Base-by-base conservation (phyloP, 495 filamentous ascomycete genomes). In the Wilcoxina mikolae region DNA sequence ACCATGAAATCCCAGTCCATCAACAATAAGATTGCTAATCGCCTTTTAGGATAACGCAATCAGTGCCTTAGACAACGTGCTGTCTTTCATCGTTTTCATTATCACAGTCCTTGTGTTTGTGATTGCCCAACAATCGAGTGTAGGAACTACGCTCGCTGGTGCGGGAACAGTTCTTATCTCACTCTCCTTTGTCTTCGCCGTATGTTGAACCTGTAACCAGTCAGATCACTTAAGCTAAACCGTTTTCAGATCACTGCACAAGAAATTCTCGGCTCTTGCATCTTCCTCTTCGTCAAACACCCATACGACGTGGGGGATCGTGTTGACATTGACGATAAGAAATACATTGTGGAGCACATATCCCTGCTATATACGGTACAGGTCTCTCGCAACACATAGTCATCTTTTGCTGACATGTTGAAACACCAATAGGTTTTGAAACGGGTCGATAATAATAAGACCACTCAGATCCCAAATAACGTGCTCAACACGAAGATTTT, bases 221-320 rank as follows among this genome's bases (percentile, higher is more conserved):
- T n/a, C n/a, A n/a, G n/a, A n/a, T n/a, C n/a, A n/a, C n/a, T n/a
- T n/a, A n/a, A n/a, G n/a, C n/a, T n/a, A n/a, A n/a, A n/a, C n/a
- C n/a, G n/a, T n/a, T n/a, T n/a, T n/a, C n/a, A n/a, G 17, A 79
- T 80, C 56, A 96, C 88, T 3, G 81, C 83, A 0, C 90, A 96
- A 68, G 91, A 98, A 69, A 81, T 98, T 51, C 76, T 96, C 11
- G 90, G 88, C 44, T 93, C 86, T 17, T 95, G 90, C 71, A 93
- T 98, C 67, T 98, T 98, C 72, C 74, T 98, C 4, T 96, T 98
- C 65, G 85, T 95, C 74, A 98, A 98, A 70, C 91, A 65, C 50
- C 62, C 82, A 0, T 86, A 77, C 67, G 91, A 98, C 66, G 86
- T 95, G 23, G 87, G 91, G 38, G 91, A 98, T 65, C 85, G 91